Evolutionary conservation across 2,329 filamentous ascomycete genomes (phyloP).

Genomic region (Botrytis hyacinthi): DNA sequence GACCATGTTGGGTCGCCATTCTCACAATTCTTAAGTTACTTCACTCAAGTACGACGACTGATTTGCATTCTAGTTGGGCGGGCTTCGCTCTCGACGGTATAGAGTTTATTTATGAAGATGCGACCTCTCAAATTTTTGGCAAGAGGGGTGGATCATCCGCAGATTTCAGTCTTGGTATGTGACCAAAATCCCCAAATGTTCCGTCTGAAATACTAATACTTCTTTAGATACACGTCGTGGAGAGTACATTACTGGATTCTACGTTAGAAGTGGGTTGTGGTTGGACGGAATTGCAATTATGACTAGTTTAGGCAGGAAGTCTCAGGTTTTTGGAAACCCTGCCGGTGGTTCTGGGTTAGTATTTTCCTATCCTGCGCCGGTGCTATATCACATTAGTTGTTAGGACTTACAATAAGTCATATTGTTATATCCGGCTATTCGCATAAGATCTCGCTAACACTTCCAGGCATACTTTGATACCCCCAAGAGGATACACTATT

Average conservation of each 20-base stretch:
- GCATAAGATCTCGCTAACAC: not conserved
- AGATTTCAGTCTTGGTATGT: conserved; percentile 73
- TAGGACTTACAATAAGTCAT: not conserved
- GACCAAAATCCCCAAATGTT: conserved; percentile 1
- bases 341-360: conserved; percentile 80
- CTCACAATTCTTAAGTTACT: not conserved
- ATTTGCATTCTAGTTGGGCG: conserved; percentile 12
- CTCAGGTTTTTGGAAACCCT: conserved; percentile 78
- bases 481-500: conserved; percentile 83
- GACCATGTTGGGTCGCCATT: not conserved
- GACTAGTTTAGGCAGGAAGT: conserved; percentile 84
- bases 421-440: not conserved
- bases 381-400: not conserved
- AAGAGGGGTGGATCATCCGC: conserved; percentile 69
- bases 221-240: conserved; percentile 72
- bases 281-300: conserved; percentile 88
- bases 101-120: conserved; percentile 91
- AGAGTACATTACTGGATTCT: conserved; percentile 85
- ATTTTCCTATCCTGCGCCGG: not conserved
- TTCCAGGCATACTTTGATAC: conserved; percentile 77
- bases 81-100: conserved; percentile 77
- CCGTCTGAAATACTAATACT: conserved; percentile 10
- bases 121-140: conserved; percentile 80
- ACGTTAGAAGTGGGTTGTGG: conserved; percentile 74
- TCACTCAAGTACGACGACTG: not conserved